Evolutionary conservation across 495 filamentous ascomycete species (phyloP), one percentile per base, ranked within the genome.

Genomic region (Penicillium maclennaniae): DNA sequence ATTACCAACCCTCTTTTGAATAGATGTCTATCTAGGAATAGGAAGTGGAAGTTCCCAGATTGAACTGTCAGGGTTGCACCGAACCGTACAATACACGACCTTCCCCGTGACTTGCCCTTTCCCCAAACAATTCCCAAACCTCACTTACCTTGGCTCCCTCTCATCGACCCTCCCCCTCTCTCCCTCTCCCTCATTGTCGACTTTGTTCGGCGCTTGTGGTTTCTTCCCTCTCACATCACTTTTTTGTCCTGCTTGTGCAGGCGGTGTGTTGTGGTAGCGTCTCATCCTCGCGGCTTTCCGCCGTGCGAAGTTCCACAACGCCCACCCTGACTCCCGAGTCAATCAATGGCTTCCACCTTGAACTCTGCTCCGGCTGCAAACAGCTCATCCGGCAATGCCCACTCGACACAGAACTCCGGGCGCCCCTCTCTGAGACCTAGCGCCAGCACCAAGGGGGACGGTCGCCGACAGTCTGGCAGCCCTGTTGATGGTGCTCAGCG

Each of bases 381-480:
- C 64, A 77, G 70, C 54, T 66, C 71, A 43, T 67, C 78, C 54
- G 72, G 70, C 57, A 81, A 77, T 69, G 69, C 69, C 27, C 69
- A 62, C 51, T 27, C 71, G 14, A 55, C 65, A 40, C 69, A 73
- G 46, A 72, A 72, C 51, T 31, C 74, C 17, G 62, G 61, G 45
- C 67, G 76, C 49, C 61, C 79, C 47, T 79, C 81, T 45, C 51
- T 77, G 54, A 69, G 74, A 55, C 60, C 76, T 23, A 84, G 79
- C 67, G 68, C 73, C 56, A 80, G 62, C 62, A 65, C 74, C 34
- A 83, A 80, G 63, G 71, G 70, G 56, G 81, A 84, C 45, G 67
- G 67, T 61, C 77, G 83, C 59, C 81, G 81, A 63, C 81, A 83
- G 64, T 72, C 76, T 51, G 76, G 71, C 45, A 83, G 75, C 65